Base-by-base conservation (phyloP, 2,329 filamentous ascomycete genomes). In the Parastagonospora nodorum region DNA sequence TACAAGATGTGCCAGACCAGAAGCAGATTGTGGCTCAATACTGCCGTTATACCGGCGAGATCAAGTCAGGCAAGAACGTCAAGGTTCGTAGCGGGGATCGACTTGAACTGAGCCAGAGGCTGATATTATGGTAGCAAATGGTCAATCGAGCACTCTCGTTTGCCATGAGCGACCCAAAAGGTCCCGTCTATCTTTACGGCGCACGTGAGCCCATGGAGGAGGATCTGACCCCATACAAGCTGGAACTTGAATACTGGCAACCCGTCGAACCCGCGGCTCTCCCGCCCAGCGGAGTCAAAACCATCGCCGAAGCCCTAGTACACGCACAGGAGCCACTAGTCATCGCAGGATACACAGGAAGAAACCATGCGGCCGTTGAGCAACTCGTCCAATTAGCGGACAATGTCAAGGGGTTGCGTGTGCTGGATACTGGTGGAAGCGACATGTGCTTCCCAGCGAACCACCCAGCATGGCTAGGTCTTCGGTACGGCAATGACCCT, bases 141-240 rank as follows among this genome's bases (percentile, higher is more conserved):
- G 89, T 96, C 53, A 91, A 91, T 67, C 86, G 91, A 1, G 91
- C 91, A 0, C 73, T 96, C 48, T 89, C 90, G 61, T 95, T 94
- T 66, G 90, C 91, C 0, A 88, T 78, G 41, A 90, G 86, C 27
- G 87, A 88, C 45, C 91, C 91, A 0, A 82, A 87, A 55, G 91
- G 91, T 0, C 91, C 91, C 0, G 89, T 92, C 0, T 95, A 96
- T 61, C 77, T 96, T 4, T 84, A 82, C 48, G 90, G 88, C 1
- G 88, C 89, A 1, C 80, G 91, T 57, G 91, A 96, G 72, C 84
- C 91, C 1, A 90, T 96, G 85, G 73, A 94, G 69, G 87, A 92
- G 64, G 91, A 95, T 36, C 87, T 96, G 36, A 79, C 85, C 59
- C 72, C 72, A 4, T 75, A 75, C 45, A 54, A 61, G 29, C 74